Percentiles rank a stretch among this genome's conserved stretches.
Conservation (phyloP, 2,329 filamentous ascomycete genomes). For the Neonectria hederae region DNA sequence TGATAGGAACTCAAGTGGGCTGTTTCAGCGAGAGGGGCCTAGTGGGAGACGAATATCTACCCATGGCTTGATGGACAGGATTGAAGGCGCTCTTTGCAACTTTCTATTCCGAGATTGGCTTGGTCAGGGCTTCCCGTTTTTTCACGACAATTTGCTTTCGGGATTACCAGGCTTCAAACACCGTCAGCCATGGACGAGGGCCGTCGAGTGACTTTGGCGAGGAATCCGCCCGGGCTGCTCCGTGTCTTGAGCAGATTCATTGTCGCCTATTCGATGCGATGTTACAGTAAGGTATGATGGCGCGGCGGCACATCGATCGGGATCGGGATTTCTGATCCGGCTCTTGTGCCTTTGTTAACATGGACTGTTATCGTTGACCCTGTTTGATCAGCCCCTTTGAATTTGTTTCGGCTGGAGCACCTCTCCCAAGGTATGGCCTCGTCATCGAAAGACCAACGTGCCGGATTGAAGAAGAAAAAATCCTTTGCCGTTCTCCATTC, state of each 20-base stretch:
- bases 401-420: constrained; percentile 14
- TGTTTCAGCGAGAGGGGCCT: constrained; percentile 30
- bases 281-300: neutral
- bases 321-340: neutral
- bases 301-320: constrained; percentile 3
- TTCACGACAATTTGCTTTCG: constrained; percentile 1
- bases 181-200: constrained; percentile 5
- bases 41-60: constrained; percentile 3
- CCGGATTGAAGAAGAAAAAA: constrained; percentile 18
- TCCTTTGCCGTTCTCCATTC: constrained; percentile 25
- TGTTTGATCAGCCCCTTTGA: constrained; percentile 2
- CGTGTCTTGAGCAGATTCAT: constrained; percentile 8
- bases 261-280: neutral
- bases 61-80: constrained; percentile 3
- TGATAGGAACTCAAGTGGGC: constrained; percentile 22
- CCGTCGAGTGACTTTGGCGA: constrained; percentile 6
- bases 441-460: constrained; percentile 26
- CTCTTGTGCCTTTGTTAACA: neutral
- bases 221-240: constrained; percentile 3
- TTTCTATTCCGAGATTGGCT: neutral
- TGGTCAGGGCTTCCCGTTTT: constrained; percentile 1
- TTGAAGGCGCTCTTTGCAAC: constrained; percentile 7
- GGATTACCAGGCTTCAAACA: constrained; percentile 2
- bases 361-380: constrained; percentile 2
- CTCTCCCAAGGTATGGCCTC: neutral